Evolutionary conservation across 2,329 filamentous ascomycete species (phyloP).

Genomic region (Claviceps cyperi): DNA sequence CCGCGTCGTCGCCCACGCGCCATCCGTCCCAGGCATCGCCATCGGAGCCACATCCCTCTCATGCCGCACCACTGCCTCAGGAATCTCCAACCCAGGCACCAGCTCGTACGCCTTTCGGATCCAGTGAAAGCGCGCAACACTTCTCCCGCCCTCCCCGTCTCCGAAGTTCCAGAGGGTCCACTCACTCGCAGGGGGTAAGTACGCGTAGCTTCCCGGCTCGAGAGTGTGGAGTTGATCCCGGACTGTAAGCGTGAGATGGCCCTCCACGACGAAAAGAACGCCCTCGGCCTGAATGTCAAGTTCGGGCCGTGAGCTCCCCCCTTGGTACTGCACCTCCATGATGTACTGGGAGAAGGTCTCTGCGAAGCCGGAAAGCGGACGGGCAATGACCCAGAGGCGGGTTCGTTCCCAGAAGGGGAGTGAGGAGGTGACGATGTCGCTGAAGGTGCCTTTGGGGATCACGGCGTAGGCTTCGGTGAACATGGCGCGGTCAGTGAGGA

Average conservation of each 20-base stretch:
- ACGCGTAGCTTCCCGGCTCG: conserved; percentile 3
- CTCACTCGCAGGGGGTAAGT: not conserved
- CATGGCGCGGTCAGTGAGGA: conserved; percentile 6
- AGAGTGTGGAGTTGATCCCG: not conserved
- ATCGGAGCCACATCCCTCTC: conserved; percentile 1
- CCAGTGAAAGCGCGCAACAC: conserved; percentile 5
- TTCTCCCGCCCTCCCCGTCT: too few species aligned
- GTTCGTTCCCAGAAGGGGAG: conserved; percentile 5
- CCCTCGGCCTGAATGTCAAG: conserved; percentile 1
- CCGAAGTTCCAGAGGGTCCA: conserved; percentile 1
- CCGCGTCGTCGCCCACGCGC: conserved; percentile 4
- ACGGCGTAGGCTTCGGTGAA: conserved; percentile 6
- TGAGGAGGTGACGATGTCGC: conserved; percentile 4
- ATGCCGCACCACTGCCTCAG: not conserved
- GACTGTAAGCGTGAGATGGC: not conserved
- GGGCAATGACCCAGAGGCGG: conserved; percentile 5
- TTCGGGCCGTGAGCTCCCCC: conserved; percentile 3
- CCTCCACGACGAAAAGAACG: conserved; percentile 4
- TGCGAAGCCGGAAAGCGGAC: conserved; percentile 4
- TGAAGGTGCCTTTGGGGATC: conserved; percentile 5
- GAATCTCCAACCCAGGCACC: not conserved
- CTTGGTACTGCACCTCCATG: conserved; percentile 4
- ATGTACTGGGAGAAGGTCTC: conserved; percentile 7
- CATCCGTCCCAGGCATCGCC: conserved; percentile 2
- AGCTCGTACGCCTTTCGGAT: conserved; percentile 4